Evolutionary conservation across 768 basidiomycete genomes (phyloP).

Genomic region (Podaxis sp.): DNA sequence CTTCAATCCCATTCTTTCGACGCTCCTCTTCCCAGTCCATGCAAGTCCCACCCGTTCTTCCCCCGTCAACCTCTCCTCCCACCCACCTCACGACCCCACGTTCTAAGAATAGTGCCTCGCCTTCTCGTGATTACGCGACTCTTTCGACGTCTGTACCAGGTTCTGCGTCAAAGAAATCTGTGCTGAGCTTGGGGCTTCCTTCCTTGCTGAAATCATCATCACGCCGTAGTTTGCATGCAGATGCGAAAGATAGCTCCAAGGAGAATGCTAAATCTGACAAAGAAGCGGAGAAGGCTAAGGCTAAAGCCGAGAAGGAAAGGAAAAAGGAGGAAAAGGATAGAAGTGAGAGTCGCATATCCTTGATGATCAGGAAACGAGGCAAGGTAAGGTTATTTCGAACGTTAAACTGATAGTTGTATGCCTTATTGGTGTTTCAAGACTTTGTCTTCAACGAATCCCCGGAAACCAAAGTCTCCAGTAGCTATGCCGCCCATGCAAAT

Average conservation of each 20-base stretch:
- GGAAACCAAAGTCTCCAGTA: conserved; percentile 65
- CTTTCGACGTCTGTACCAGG: conserved; percentile 52
- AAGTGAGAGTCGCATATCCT: conserved; percentile 85
- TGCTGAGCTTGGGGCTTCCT: conserved; percentile 75
- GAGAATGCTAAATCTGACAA: conserved; percentile 38
- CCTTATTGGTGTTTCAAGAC: conserved; percentile 47
- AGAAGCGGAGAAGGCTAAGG: conserved; percentile 48
- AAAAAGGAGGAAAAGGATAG: conserved; percentile 78
- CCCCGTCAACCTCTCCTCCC: conserved; percentile 50
- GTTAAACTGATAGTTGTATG: background rate
- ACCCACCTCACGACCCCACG: conserved; percentile 37
- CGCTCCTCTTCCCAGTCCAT: conserved; percentile 88
- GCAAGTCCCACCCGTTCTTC: conserved; percentile 53
- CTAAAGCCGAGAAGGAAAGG: conserved; percentile 42
- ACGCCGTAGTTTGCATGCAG: conserved; percentile 71
- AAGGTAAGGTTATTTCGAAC: conserved; percentile 52
- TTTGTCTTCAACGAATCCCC: conserved; percentile 75
- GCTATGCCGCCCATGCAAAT: conserved; percentile 90
- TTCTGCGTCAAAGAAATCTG: conserved; percentile 71
- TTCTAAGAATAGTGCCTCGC: conserved; percentile 42
- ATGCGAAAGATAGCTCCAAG: conserved; percentile 51
- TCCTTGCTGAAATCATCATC: conserved; percentile 86
- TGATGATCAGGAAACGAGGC: conserved; percentile 87
- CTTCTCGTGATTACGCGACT: conserved; percentile 48
- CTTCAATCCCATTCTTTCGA: conserved; percentile 91